Base-by-base conservation (phyloP, 2,329 filamentous ascomycete genomes). In the Curvularia hawaiiensis region DNA sequence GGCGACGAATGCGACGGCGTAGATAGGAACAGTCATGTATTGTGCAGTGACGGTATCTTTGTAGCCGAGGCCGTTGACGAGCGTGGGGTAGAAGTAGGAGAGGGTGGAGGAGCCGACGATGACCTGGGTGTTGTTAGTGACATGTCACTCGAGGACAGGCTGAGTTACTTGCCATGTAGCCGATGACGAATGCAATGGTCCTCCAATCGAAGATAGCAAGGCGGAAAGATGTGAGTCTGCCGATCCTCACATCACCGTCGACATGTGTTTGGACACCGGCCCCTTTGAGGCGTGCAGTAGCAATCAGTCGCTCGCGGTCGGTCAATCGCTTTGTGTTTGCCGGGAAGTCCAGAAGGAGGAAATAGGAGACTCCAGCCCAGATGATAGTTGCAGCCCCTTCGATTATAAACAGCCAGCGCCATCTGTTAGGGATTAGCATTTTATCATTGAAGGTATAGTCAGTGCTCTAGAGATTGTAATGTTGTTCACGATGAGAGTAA, bases 11-110 rank as follows among this genome's bases (percentile, higher is more conserved):
- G 82, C 82, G 2, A 80, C 79, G 2, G 73, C 79, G 63, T 84
- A 85, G 54, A 85, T 85, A 20, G 82, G 82, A 2, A 84, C 75
- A 3, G 72, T 75, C 80, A 84, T 83, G 72, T 83, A 83, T 58
- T 84, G 82, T 0, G 81, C 80, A 43, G 71, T 65, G 43, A 76
- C 76, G 18, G 75, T 71, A 4, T 73, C 71, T 2, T 71, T 78
- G 62, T 83, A 85, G 20, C 82, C 82, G 0, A 85, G 77, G 2
- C 79, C 80, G n/a, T 79, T 70, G 45, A 84, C 81, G 8, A 84
- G 74, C 0, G 81, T 83, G 0, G 82, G 82, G 61, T 84, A 84
- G 67, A 84, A 84, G 73, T 84, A 85, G 3, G 79, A 80, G 14
- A 84, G 74, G 0, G 83, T 84, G 1, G 78, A 80, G 1, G 80